Evolutionary conservation across 805 yeast species (phyloP).

Genomic region (Teunomyces cretensis): DNA sequence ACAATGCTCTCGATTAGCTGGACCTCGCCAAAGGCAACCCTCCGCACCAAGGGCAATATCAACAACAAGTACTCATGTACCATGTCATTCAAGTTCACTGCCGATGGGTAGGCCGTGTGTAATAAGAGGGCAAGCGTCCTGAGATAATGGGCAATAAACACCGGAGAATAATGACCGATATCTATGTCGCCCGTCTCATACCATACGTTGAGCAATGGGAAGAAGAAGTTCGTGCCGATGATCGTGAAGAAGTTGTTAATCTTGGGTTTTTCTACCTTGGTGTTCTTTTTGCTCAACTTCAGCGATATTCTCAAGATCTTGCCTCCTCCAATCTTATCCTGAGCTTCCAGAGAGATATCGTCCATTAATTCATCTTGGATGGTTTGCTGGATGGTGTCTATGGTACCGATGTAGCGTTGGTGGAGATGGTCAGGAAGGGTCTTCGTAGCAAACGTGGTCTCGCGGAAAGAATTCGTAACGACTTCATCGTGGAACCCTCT

Average conservation of each 20-base stretch:
- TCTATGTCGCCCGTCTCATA: constrained; percentile 42
- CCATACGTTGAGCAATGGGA: constrained; percentile 57
- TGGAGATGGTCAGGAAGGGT: constrained; percentile 51
- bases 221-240: constrained; percentile 47
- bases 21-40: constrained; percentile 24
- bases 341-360: constrained; percentile 29
- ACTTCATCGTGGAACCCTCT: constrained; percentile 56
- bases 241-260: constrained; percentile 34
- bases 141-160: constrained; percentile 58
- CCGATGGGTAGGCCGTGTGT: constrained; percentile 57
- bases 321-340: constrained; percentile 37
- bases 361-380: constrained; percentile 36
- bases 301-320: constrained; percentile 44
- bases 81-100: constrained; percentile 55
- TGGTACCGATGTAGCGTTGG: constrained; percentile 30
- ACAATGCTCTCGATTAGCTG: constrained; percentile 38
- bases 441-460: constrained; percentile 34
- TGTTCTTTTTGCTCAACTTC: constrained; percentile 17
- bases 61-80: constrained; percentile 48
- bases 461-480: constrained; percentile 35
- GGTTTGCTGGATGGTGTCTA: constrained; percentile 14
- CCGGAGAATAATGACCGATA: constrained; percentile 53
- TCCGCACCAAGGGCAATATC: constrained; percentile 20
- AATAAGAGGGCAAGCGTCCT: constrained; percentile 58
- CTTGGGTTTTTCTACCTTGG: constrained; percentile 14